Base-by-base conservation (phyloP, 805 yeast genomes). In the Grigorovia humatica region DNA sequence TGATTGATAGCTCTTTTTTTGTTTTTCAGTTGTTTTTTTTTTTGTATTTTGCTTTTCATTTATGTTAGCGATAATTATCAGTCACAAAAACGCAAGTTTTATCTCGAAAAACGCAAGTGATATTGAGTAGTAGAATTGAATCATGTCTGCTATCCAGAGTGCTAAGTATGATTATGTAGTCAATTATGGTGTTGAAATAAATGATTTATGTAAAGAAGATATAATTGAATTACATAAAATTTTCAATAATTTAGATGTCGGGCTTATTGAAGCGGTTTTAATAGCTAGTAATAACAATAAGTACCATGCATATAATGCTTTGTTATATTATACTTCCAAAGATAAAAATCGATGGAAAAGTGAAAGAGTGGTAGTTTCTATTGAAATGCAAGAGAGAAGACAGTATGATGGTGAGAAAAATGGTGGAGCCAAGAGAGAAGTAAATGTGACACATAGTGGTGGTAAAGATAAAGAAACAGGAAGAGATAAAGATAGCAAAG, bases 271-370 rank as follows among this genome's bases (percentile, higher is more conserved):
- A 15, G 17, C 51, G 0, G 13, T 44, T 11, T 42, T 49, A 18
- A 23, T 49, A 3, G 51, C 51, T n/a, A 19, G 48, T 13, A 38
- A 44, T 19, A 44, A 44, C 15, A 18, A 49, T 18, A 42, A 23
- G 13, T 19, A 27, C 4, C 30, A 23, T 4, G 47, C 48, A 38
- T 44, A 35, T 44, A 44, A 49, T 49, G 47, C 51, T 7, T 35
- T 49, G 30, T 44, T 49, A 38, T 49, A 44, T 19, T 44, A 27
- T 18, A 38, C 12, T 15, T 12, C 4, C 30, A 19, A 40, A 27
- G 23, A 46, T 15, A 15, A 30, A 43, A 11, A 35, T 19, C 4
- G 32, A 17, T 23, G 32, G 43, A 30, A 7, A 17, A 4, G 11
- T 23, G 13, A 44, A 20, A 35, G 30, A n/a, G n/a, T 41, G 23